Evolutionary conservation across 208 protist species (phyloP), one percentile per base, ranked within the genome.

Genomic region (Leishmania gerbilli): DNA sequence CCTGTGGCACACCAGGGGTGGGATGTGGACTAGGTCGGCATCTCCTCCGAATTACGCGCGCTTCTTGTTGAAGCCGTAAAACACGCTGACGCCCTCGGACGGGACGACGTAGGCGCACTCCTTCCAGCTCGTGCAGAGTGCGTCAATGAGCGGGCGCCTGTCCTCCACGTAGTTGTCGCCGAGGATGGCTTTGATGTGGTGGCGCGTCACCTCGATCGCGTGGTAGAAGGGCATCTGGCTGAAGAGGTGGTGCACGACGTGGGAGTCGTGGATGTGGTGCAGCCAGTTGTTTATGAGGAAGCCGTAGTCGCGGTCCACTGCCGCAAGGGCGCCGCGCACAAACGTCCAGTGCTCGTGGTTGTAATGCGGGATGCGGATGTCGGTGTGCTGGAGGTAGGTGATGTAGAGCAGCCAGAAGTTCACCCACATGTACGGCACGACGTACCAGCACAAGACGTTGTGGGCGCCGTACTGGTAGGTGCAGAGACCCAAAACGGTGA

Each of bases 181-280:
- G 9, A 96, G 88, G 58, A 95, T 96, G 34, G 79, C 79, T 69
- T 89, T 87, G 75, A 95, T 94, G 84, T 96, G 81, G 71, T 92
- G 83, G 45, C 88, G 85, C 31, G 95, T 98, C 13, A 97, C 93
- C 58, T 87, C 77, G 76, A 98, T 92, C 47, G 98, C 98, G 82
- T 98, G 81, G 88, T 99, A 99, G 85, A 97, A 96, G 17, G 98
- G 98, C 88, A 99, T 92, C 78, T 97, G 88, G 72, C 94, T 98
- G 86, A 98, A 98, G 76, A 99, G 87, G 88, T 99, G 98, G 84
- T 99, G 98, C 0, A 94, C 86, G 21, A 99, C 96, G 87, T 99
- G 98, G 5, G 97, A 98, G 85, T 97, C 92, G 75, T 94, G 93
- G 85, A 99, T 99, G 92, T 99, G 95, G 88, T 99, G 98, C 34